A percentile compares a stretch with the other conserved stretches of the same genome.
phyloP scores from a whole-genome alignment of 1,284 basidiomycete genomes.

The Ganoderma leucocontextum region DNA sequence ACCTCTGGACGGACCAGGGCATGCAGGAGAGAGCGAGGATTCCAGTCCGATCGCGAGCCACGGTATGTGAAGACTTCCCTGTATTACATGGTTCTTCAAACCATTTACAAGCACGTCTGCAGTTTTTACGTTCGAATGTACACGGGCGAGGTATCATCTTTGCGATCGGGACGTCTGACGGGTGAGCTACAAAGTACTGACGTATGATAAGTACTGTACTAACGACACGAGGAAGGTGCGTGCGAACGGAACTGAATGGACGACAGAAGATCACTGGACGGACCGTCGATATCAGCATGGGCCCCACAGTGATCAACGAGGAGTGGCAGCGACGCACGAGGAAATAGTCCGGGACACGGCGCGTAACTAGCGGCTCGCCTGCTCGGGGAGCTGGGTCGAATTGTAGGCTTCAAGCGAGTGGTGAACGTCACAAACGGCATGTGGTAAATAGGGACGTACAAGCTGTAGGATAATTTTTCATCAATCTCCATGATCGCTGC shows the following conservation, averaged over 20 bases:
- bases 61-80: conserved; percentile 12
- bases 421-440: conserved; percentile 13
- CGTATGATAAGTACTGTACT: conserved; percentile 34
- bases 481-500: conserved; percentile 99
- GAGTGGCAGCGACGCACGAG: conserved; percentile 59
- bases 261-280: conserved; percentile 36
- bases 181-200: conserved; percentile 32
- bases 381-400: conserved; percentile 99
- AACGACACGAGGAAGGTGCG: conserved; percentile 17
- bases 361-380: conserved; percentile 96
- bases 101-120: conserved; percentile 34
- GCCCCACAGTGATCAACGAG: background rate
- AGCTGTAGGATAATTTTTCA: conserved; percentile 96
- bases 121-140: conserved; percentile 27
- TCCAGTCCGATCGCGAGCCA: background rate
- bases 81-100: conserved; percentile 29
- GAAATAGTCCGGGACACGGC: conserved; percentile 98
- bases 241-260: conserved; percentile 13
- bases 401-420: conserved; percentile 82
- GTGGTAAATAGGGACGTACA: conserved; percentile 58
- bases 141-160: conserved; percentile 33
- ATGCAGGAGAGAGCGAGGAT: background rate
- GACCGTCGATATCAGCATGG: conserved; percentile 7
- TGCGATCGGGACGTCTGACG: conserved; percentile 23
- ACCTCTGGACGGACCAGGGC: background rate